Conservation (phyloP, 345 rosid genomes). For the Heritiera fomes region DNA sequence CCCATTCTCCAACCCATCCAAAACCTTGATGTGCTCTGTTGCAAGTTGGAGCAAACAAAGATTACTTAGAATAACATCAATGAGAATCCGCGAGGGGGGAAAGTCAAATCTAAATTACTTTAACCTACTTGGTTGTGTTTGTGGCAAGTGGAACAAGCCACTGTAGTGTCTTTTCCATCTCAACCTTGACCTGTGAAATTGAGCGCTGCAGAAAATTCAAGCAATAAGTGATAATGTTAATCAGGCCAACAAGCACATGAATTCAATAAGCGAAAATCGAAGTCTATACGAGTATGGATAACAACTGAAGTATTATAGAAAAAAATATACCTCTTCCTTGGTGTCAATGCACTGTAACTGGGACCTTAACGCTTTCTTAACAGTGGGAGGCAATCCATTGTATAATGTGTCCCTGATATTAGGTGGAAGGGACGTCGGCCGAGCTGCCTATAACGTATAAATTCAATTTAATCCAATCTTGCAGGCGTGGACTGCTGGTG, state of each 20-base stretch:
- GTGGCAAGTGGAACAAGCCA: conserved; percentile 89
- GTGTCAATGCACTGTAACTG: conserved; percentile 45
- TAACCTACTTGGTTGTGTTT: conserved; percentile 76
- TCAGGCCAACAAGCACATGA: neutral
- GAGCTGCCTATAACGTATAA: conserved; percentile 53
- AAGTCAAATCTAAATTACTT: neutral
- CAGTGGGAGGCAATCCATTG: conserved; percentile 57
- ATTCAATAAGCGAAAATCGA: neutral
- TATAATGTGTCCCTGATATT: conserved; percentile 69
- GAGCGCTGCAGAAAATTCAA: conserved; percentile 52
- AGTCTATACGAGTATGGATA: neutral
- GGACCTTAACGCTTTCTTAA: conserved; percentile 65
- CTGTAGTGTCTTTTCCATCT: conserved; percentile 77
- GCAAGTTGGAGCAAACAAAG: conserved; percentile 21
- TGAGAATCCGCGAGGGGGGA: neutral
- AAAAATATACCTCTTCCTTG: conserved; percentile 61
- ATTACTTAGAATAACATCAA: neutral
- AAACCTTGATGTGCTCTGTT: conserved; percentile 89
- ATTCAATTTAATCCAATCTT: conserved; percentile 10
- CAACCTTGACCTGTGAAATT: conserved; percentile 61
- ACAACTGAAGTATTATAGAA: neutral
- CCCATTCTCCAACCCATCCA: conserved; percentile 99
- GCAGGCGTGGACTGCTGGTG: neutral
- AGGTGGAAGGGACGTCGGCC: conserved; percentile 69
- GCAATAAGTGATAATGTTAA: conserved; percentile 16